These are phyloP conservation scores for Cynanchum wilfordii DNA, from an alignment of 257 asterid genomes.

Conservation along the genomic window DNA sequence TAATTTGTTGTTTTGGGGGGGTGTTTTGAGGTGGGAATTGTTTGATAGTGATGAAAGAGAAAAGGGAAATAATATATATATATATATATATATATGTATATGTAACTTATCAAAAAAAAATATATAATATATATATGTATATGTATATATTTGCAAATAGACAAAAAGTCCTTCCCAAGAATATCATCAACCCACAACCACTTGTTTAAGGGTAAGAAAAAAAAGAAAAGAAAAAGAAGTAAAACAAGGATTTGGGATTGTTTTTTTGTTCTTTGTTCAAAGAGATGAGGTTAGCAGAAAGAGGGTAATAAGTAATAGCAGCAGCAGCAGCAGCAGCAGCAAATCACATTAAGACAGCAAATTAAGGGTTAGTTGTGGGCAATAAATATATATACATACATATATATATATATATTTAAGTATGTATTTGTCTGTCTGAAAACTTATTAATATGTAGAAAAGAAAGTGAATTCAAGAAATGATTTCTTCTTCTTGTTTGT, in stretches of 20 bases:
- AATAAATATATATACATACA: not conserved
- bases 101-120: too few relatives aligned
- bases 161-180: conserved; percentile 45
- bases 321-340: not conserved
- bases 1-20: too few relatives aligned
- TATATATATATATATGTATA: too few relatives aligned
- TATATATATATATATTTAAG: too few relatives aligned
- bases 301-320: too few relatives aligned
- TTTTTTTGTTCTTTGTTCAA: not conserved
- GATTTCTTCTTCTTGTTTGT: not conserved
- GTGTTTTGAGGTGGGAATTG: conserved; percentile 14
- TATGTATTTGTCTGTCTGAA: too few relatives aligned
- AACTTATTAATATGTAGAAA: too few relatives aligned
- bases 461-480: not conserved
- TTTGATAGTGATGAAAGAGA: conserved; percentile 26
- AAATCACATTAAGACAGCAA: conserved; percentile 3
- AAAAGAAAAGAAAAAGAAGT: not conserved
- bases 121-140: too few relatives aligned
- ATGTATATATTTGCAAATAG: conserved; percentile 16
- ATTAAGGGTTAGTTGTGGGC: conserved; percentile 7
- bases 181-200: conserved; percentile 42
- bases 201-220: conserved; percentile 24
- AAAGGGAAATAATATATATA: not conserved
- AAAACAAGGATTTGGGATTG: not conserved
- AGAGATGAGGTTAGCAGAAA: not conserved